Evolutionary conservation across 192 early-diverging fungal genomes (phyloP).

Genomic region (Gryganskiella cystojenkinii): DNA sequence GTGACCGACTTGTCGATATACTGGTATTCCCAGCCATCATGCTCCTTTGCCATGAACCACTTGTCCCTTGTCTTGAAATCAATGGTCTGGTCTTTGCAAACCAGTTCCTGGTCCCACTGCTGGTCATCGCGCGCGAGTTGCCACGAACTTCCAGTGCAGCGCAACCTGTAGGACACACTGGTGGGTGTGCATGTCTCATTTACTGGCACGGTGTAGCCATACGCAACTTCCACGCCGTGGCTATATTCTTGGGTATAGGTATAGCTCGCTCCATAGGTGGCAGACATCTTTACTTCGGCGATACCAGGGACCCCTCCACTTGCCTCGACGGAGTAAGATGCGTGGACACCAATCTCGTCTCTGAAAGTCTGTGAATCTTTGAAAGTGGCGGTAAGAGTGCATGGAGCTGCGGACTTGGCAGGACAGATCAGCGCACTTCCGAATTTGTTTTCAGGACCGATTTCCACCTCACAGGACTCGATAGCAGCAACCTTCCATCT

Average conservation of each 20-base stretch:
- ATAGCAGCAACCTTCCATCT: background rate
- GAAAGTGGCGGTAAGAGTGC: background rate
- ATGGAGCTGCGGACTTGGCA: background rate
- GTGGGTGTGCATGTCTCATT: background rate
- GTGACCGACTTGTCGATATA: no score
- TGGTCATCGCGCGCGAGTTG: background rate
- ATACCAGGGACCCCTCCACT: conserved; percentile 5
- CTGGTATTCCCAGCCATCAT: no score
- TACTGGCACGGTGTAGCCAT: background rate
- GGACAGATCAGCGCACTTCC: background rate
- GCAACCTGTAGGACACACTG: background rate
- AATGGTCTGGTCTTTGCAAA: no score
- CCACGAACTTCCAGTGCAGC: background rate
- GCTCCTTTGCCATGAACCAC: no score
- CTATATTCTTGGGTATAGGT: conserved; percentile 6
- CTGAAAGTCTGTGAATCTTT: background rate
- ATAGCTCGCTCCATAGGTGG: conserved; percentile 2
- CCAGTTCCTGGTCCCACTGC: no score
- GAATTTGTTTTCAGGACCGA: background rate
- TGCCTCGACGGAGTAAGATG: background rate
- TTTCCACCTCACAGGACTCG: background rate
- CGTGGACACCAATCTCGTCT: conserved; percentile 3
- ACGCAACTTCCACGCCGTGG: background rate
- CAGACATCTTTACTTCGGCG: background rate
- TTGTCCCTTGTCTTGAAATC: no score